phyloP scores from a whole-genome alignment of 2,329 filamentous ascomycete genomes.

The Lasiodiplodia hormozganensis region DNA sequence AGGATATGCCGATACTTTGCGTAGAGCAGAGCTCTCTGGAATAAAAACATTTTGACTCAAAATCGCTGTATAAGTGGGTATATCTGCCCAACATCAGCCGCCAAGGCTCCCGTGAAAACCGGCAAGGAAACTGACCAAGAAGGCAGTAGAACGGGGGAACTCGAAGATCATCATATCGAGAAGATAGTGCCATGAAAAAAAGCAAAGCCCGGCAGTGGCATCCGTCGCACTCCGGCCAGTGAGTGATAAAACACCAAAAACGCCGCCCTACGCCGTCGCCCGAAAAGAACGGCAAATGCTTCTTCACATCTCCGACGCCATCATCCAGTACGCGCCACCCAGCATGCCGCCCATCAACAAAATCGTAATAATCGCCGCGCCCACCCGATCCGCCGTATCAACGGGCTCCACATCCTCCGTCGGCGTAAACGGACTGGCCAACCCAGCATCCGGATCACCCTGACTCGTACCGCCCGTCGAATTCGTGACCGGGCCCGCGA shows the following conservation, averaged over 20 bases:
- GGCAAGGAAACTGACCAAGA: neutral
- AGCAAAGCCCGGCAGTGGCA: neutral
- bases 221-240: neutral
- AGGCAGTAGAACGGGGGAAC: neutral
- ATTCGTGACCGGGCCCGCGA: constrained; percentile 51
- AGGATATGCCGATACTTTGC: neutral
- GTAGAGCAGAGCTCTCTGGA: neutral
- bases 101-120: neutral
- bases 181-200: neutral
- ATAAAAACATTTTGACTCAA: neutral
- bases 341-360: constrained; percentile 14
- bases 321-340: constrained; percentile 34
- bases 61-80: neutral
- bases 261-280: neutral
- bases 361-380: constrained; percentile 42
- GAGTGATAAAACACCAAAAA: neutral
- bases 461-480: constrained; percentile 58
- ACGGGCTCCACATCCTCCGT: constrained; percentile 36
- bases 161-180: neutral
- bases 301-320: neutral
- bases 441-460: constrained; percentile 50
- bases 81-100: neutral
- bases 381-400: constrained; percentile 49
- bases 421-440: constrained; percentile 3
- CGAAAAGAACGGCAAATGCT: neutral